A percentile compares a stretch with the other conserved stretches of the same genome.
Conservation (phyloP, 2,329 filamentous ascomycete species). For the Microdochium trichocladiopsis region DNA sequence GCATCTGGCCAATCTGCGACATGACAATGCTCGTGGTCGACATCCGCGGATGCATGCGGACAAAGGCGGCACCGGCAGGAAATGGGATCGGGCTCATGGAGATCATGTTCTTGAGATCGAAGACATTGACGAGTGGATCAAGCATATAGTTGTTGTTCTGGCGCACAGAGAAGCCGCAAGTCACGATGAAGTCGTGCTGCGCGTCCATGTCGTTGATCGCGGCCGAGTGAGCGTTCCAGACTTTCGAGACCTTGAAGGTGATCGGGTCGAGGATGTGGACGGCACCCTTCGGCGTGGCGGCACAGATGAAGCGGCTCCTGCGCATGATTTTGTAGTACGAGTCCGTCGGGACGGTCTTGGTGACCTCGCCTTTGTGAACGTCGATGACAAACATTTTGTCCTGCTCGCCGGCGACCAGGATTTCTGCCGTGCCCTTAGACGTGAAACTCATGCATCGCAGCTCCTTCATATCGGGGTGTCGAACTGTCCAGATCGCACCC, state of each 20-base stretch:
- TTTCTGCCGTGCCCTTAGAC: conserved; percentile 72
- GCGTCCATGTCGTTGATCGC: conserved; percentile 96
- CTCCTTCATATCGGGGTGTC: conserved; percentile 71
- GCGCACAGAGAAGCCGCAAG: conserved; percentile 85
- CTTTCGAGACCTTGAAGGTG: conserved; percentile 71
- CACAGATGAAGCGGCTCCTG: conserved; percentile 83
- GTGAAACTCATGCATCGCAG: conserved; percentile 94
- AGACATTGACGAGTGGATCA: conserved; percentile 91
- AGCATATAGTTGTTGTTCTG: conserved; percentile 75
- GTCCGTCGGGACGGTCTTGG: conserved; percentile 62
- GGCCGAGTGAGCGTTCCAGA: conserved; percentile 85
- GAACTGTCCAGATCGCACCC: conserved; percentile 80
- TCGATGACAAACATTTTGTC: conserved; percentile 74
- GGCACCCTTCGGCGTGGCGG: conserved; percentile 73
- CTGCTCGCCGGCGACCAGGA: conserved; percentile 84
- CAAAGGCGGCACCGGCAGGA: conserved; percentile 86
- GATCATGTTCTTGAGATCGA: conserved; percentile 84
- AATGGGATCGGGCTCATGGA: conserved; percentile 88
- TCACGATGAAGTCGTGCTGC: conserved; percentile 89
- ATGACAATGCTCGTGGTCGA: conserved; percentile 91
- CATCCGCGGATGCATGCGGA: conserved; percentile 94
- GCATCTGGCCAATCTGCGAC: conserved; percentile 86
- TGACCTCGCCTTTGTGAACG: conserved; percentile 62
- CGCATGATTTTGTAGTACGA: conserved; percentile 89
- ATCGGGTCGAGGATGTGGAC: conserved; percentile 82